These are phyloP conservation scores for Alternaria alternata DNA, from an alignment of 2,329 filamentous ascomycete genomes.

Conservation along the genomic window DNA sequence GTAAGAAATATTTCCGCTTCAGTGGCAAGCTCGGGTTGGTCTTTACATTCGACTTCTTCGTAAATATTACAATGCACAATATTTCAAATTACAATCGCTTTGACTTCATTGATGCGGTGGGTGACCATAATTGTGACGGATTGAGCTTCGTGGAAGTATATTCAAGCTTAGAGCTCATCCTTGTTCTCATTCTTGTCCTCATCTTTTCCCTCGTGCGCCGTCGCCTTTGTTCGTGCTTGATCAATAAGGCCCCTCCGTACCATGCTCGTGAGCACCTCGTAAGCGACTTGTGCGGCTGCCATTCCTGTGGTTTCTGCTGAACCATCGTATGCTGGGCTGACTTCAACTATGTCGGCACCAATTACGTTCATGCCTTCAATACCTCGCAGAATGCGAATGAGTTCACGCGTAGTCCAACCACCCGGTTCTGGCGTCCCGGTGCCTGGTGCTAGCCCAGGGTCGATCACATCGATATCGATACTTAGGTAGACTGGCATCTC, in stretches of 20 bases:
- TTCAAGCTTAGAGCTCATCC: slow-evolving; percentile 37
- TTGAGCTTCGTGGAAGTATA: background rate
- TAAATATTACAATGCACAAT: background rate
- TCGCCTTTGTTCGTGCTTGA: slow-evolving; percentile 39
- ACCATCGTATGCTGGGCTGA: slow-evolving; percentile 84
- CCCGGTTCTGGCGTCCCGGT: slow-evolving; percentile 91
- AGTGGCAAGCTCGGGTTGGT: background rate
- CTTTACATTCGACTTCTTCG: background rate
- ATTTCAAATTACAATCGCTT: background rate
- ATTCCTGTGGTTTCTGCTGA: slow-evolving; percentile 81
- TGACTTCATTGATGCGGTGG: background rate
- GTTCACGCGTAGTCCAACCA: slow-evolving; percentile 88
- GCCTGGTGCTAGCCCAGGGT: slow-evolving; percentile 76
- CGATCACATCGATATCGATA: slow-evolving; percentile 82
- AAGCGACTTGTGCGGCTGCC: slow-evolving; percentile 83
- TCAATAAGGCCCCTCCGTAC: slow-evolving; percentile 65
- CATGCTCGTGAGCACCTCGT: slow-evolving; percentile 82
- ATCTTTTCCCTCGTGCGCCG: slow-evolving; percentile 30
- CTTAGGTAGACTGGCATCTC: slow-evolving; percentile 82
- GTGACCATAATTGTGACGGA: background rate
- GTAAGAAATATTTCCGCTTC: background rate
- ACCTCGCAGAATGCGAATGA: slow-evolving; percentile 82
- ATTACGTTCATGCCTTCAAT: slow-evolving; percentile 85
- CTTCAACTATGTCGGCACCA: slow-evolving; percentile 90
- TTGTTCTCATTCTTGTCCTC: slow-evolving; percentile 25